Percentiles rank a stretch among this genome's conserved stretches.
These are phyloP conservation scores for Xylariales sp. DNA, from an alignment of 2,329 filamentous ascomycete genomes.

Conservation along the genomic window DNA sequence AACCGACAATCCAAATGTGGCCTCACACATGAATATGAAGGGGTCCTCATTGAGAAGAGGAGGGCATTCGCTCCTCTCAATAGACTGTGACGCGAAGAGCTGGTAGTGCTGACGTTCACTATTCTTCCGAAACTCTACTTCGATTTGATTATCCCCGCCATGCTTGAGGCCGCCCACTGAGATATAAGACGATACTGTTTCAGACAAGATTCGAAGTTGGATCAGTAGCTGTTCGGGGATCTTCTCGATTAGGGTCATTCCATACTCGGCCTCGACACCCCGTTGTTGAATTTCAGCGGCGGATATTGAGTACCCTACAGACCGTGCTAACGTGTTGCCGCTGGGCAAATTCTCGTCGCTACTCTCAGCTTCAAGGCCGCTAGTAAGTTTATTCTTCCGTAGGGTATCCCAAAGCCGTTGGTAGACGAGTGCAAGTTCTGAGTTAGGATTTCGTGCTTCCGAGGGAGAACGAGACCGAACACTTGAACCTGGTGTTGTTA, in stretches of 20 bases:
- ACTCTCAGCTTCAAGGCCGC: slow-evolving; percentile 36
- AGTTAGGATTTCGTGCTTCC: slow-evolving; percentile 54
- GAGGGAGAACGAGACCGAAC: slow-evolving; percentile 49
- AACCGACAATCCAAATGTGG: slow-evolving; percentile 75
- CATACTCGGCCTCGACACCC: slow-evolving; percentile 78
- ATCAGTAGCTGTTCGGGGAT: slow-evolving; percentile 86
- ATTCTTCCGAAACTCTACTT: slow-evolving; percentile 73
- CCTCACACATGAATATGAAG: slow-evolving; percentile 85
- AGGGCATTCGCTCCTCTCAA: slow-evolving; percentile 57
- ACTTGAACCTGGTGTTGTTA: slow-evolving; percentile 52
- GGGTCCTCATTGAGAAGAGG: slow-evolving; percentile 76
- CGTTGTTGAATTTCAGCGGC: slow-evolving; percentile 92
- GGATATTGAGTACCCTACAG: slow-evolving; percentile 86
- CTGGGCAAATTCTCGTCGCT: slow-evolving; percentile 62
- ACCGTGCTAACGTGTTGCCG: slow-evolving; percentile 70
- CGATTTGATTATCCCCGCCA: slow-evolving; percentile 69
- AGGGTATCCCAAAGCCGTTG: slow-evolving; percentile 70
- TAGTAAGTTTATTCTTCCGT: slow-evolving; percentile 62
- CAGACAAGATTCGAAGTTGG: slow-evolving; percentile 87
- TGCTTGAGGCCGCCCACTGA: slow-evolving; percentile 77
- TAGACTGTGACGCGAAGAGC: slow-evolving; percentile 74
- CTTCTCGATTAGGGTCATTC: slow-evolving; percentile 81
- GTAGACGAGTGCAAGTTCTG: slow-evolving; percentile 71
- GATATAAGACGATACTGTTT: slow-evolving; percentile 88
- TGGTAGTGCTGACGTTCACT: slow-evolving; percentile 79